A percentile compares a stretch with the other conserved stretches of the same genome.
Conservation (phyloP, 805 yeast genomes). For the Suhomyces tanzawaensis region DNA sequence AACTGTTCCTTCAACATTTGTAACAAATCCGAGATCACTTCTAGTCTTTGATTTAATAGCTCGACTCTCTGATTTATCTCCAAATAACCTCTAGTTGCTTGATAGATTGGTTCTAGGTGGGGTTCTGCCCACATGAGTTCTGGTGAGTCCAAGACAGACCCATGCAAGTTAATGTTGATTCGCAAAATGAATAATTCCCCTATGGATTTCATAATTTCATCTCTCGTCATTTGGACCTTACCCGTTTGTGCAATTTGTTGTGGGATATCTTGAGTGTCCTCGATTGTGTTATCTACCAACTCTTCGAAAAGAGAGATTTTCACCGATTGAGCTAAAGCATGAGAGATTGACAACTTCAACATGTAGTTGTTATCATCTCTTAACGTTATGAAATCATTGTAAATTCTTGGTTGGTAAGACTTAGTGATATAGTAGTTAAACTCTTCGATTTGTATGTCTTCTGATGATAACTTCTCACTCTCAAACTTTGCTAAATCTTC, state of each 20-base stretch:
- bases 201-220: conserved; percentile 94
- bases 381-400: conserved; percentile 91
- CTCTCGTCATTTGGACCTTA: conserved; percentile 90
- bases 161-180: conserved; percentile 78
- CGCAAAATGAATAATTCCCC: conserved; percentile 91
- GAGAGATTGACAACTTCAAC: conserved; percentile 89
- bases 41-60: conserved; percentile 83
- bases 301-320: conserved; percentile 95
- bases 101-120: conserved; percentile 94
- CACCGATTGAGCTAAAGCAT: conserved; percentile 93
- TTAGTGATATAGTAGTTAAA: conserved; percentile 92
- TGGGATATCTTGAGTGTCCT: conserved; percentile 95
- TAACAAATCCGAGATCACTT: conserved; percentile 86
- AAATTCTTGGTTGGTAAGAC: conserved; percentile 91
- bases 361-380: conserved; percentile 88
- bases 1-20: conserved; percentile 97
- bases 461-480: conserved; percentile 84
- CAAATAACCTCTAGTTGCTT: conserved; percentile 91
- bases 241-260: conserved; percentile 94
- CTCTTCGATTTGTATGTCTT: conserved; percentile 92
- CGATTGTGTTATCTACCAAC: conserved; percentile 92
- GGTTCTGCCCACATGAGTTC: conserved; percentile 99
- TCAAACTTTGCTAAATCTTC: conserved; percentile 87
- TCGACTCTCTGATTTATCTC: conserved; percentile 95
- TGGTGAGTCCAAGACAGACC: conserved; percentile 90